Percentiles rank a stretch among this genome's conserved stretches.
phyloP scores from a whole-genome alignment of 2,329 filamentous ascomycete species.

The Neopestalotiopsis rosae region DNA sequence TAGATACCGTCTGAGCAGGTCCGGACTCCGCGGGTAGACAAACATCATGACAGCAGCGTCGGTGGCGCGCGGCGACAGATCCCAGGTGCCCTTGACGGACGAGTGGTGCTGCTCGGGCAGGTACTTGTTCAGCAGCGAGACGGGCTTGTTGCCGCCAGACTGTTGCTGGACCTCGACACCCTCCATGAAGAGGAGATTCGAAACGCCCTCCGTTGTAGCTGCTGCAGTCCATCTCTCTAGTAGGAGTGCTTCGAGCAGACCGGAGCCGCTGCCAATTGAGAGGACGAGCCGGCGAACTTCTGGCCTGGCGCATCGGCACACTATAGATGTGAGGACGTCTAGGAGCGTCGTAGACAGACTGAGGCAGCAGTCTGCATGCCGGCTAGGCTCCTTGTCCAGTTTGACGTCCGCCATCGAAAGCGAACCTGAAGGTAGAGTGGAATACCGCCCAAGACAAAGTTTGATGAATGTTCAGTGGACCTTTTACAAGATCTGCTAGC shows the following conservation, averaged over 20 bases:
- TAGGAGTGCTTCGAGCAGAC: slow-evolving; percentile 25
- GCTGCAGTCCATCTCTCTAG: slow-evolving; percentile 9
- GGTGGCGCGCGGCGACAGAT: slow-evolving; percentile 30
- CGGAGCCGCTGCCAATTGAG: slow-evolving; percentile 28
- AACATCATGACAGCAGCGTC: slow-evolving; percentile 36
- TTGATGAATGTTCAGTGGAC: too few species aligned
- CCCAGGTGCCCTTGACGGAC: slow-evolving; percentile 39
- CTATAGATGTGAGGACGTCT: slow-evolving; percentile 12
- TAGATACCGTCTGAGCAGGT: slow-evolving; percentile 34
- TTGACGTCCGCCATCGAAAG: neutral
- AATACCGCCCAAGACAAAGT: too few species aligned
- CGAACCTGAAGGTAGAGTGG: too few species aligned
- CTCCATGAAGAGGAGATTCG: slow-evolving; percentile 23
- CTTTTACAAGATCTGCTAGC: too few species aligned
- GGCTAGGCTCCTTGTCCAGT: slow-evolving; percentile 16
- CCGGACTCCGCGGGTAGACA: slow-evolving; percentile 39
- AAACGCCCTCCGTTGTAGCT: neutral
- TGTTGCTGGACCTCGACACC: slow-evolving; percentile 25
- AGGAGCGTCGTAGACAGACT: slow-evolving; percentile 25
- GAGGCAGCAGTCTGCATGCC: slow-evolving; percentile 25
- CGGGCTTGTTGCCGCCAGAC: neutral
- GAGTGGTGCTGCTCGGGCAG: slow-evolving; percentile 25
- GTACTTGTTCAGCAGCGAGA: slow-evolving; percentile 18
- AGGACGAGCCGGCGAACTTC: slow-evolving; percentile 21
- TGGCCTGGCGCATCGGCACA: neutral